Base-by-base conservation (phyloP, 2,329 filamentous ascomycete species). In the Fusarium dlaminii region DNA sequence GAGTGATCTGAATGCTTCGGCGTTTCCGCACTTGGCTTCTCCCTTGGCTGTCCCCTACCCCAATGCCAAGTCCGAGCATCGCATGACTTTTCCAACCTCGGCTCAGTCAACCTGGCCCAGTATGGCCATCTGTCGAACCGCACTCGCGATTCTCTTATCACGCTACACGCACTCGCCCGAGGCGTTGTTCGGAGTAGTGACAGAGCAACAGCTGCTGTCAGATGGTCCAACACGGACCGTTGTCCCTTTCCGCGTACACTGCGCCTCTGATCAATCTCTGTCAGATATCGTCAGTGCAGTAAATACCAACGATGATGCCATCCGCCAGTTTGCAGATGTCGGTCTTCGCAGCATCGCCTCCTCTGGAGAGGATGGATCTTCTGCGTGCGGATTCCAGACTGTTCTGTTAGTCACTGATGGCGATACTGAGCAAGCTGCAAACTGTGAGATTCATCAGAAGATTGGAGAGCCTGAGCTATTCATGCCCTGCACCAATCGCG, bases 361-460 rank as follows among this genome's bases (percentile, higher is more conserved):
- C 1, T 22, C 45, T 30, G 64, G 67, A 5, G 64, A 63, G 1
- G 37, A 68, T 30, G 64, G 64, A 24, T 36, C 58, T 42, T 63
- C 66, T 15, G 63, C 66, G 5, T 63, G 64, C 18, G 67, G 46
- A 24, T 70, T 70, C 12, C 67, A 70, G 34, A 68, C 67, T 7
- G 58, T 68, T 5, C 32, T 70, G 5, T 10, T 63, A 13, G 64
- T 70, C 8, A 55, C 67, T 0, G 22, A 68, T 15, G 17, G 22
- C 1, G 24, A 37, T 0, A 17, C 24, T 12, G 18, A 37, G 9
- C 20, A 17, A 13, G 6, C 13, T 0, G 1, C 45, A 5, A 27
- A 22, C 6, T 45, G 46, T 8, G 46, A 65, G 10, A 37, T 59
- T 14, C 61, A 40, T 1, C 40, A n/a, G 0, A 65, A 43, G 40